A percentile compares a stretch with the other conserved stretches of the same genome.
These are phyloP conservation scores for Aspergillus bridgeri DNA, from an alignment of 495 filamentous ascomycete species.

Conservation along the genomic window DNA sequence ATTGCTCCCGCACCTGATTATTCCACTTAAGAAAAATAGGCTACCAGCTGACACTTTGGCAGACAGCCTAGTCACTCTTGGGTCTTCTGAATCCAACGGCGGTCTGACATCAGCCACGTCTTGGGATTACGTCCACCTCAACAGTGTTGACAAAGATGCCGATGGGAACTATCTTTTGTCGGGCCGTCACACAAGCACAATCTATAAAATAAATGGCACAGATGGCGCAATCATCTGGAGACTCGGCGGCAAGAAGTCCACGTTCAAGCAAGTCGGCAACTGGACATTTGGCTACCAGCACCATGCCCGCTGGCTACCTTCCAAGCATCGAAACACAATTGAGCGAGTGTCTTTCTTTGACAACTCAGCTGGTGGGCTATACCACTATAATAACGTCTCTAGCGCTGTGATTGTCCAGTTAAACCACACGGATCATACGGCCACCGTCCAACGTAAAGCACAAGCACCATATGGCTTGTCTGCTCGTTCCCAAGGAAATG, in stretches of 20 bases:
- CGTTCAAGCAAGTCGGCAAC: conserved; percentile 17
- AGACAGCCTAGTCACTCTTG: neutral
- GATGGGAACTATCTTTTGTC: conserved; percentile 52
- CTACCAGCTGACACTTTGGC: conserved; percentile 26
- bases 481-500: conserved; percentile 50
- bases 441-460: conserved; percentile 27
- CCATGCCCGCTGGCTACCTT: conserved; percentile 42
- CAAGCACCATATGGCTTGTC: conserved; percentile 36
- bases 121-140: conserved; percentile 52
- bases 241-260: conserved; percentile 38
- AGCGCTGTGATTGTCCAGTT: conserved; percentile 45
- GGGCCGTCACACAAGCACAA: conserved; percentile 41
- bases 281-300: conserved; percentile 49
- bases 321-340: conserved; percentile 26
- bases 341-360: conserved; percentile 45
- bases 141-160: conserved; percentile 49
- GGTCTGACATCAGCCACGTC: conserved; percentile 23
- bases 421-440: conserved; percentile 36
- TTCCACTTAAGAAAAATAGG: conserved; percentile 7
- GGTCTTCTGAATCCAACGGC: conserved; percentile 9
- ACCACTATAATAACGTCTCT: conserved; percentile 23
- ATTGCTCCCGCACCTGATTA: conserved; percentile 9
- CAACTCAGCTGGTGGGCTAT: conserved; percentile 28
- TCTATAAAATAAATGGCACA: conserved; percentile 40
- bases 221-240: conserved; percentile 51